These are phyloP conservation scores for Debaryomyces udenii DNA, from an alignment of 1,139 yeast genomes.

Conservation along the genomic window DNA sequence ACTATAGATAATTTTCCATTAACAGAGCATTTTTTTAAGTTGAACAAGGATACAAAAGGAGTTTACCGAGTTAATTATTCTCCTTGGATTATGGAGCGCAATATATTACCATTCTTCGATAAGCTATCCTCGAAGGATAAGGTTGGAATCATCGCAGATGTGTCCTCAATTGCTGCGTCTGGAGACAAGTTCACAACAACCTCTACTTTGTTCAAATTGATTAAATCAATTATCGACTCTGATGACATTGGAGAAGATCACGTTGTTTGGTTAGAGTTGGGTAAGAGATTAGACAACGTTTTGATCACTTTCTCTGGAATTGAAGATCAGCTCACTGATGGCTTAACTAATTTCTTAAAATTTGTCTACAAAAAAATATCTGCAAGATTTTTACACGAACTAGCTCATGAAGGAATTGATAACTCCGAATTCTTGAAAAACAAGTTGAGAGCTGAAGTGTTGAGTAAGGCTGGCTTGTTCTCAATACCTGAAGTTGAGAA, in stretches of 20 bases:
- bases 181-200: conserved; percentile 56
- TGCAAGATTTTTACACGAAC: conserved; percentile 30
- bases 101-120: conserved; percentile 47
- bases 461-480: conserved; percentile 54
- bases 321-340: conserved; percentile 35
- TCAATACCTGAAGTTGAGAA: conserved; percentile 52
- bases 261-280: conserved; percentile 69
- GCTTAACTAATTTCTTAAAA: conserved; percentile 43
- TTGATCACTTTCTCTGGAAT: conserved; percentile 52
- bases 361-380: conserved; percentile 47
- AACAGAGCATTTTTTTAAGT: conserved; percentile 46
- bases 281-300: conserved; percentile 46
- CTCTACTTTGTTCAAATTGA: conserved; percentile 46
- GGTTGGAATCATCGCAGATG: conserved; percentile 69
- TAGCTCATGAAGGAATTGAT: conserved; percentile 37
- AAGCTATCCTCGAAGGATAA: conserved; percentile 59
- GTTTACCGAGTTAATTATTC: conserved; percentile 71
- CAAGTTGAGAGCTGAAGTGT: conserved; percentile 55
- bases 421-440: conserved; percentile 46
- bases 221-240: conserved; percentile 41
- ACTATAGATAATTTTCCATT: conserved; percentile 28
- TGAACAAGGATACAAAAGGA: conserved; percentile 66
- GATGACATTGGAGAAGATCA: conserved; percentile 52
- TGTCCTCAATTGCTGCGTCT: conserved; percentile 60
- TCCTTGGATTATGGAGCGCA: conserved; percentile 43